Evolutionary conservation across 1,284 basidiomycete species (phyloP), one percentile per base, ranked within the genome.

Genomic region (Moniliophthora roreri): DNA sequence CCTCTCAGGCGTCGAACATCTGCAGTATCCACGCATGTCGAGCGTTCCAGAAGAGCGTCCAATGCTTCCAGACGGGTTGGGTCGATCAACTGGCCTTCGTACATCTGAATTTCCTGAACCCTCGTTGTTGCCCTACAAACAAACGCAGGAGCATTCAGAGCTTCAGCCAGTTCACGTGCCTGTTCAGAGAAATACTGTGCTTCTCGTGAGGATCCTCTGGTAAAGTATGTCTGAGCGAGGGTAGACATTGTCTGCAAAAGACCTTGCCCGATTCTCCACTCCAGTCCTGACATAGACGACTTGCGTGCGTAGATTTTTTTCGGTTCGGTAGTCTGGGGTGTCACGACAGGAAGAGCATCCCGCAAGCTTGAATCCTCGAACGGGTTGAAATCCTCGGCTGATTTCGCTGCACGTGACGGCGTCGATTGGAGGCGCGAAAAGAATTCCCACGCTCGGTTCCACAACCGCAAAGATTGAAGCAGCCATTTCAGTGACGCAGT

Each of bases 171-270:
- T 18, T 85, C 80, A 10, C 79, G 73, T 0, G 87, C 89, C 62
- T 93, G 87, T 37, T 84, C 76, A 1, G 87, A 76, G 65, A 93
- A 95, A 63, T 89, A 93, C 57, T 92, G 86, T 4, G 89, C 85
- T 62, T 94, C 91, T 23, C 87, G 82, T 6, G 85, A 81, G 1
- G 91, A 91, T 0, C 94, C 94, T 4, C 91, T 81, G 0, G 74
- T 66, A 15, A 83, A 75, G 60, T 93, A 89, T 0, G 80, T 75
- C 4, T 80, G 74, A 1, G 80, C 73, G 6, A 94, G 73, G 3
- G 80, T 73, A 53, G 94, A 80, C 2, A 89, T 72, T 0, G 85
- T 83, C 3, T 74, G 70, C 2, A 93, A 69, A 1, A 93, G 73
- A 4, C 82, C 83, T 60, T 89, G 82, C 2, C 86, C 82, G 7